These are phyloP conservation scores for Daucus carota DNA, from an alignment of 129 eudicot species.

Conservation along the genomic window DNA sequence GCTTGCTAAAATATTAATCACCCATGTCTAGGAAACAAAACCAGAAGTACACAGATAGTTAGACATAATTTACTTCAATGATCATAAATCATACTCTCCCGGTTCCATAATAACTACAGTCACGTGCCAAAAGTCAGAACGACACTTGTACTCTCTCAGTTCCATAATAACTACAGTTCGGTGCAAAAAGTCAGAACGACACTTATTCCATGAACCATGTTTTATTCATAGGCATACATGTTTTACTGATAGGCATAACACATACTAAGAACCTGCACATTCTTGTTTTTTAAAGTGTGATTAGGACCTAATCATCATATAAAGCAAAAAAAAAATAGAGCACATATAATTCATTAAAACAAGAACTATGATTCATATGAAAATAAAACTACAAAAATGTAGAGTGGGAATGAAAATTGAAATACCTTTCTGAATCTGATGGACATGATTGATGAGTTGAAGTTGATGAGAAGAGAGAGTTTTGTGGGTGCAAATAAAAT, in stretches of 20 bases:
- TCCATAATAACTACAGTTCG: not conserved
- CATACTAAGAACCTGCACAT: not conserved
- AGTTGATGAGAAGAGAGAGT: not conserved
- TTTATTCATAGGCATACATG: not conserved
- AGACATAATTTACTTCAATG: no score
- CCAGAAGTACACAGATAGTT: no score
- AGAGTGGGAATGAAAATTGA: not conserved
- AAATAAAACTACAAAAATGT: no score
- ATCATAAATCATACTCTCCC: not conserved
- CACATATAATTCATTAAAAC: not conserved
- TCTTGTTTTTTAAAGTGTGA: not conserved
- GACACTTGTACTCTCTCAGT: not conserved
- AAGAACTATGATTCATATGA: not conserved
- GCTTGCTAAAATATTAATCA: no score
- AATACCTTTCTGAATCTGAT: slow-evolving; percentile 36
- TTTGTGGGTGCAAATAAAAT: not conserved
- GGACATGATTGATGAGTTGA: slow-evolving; percentile 23
- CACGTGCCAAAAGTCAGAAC: not conserved
- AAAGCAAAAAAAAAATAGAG: not conserved
- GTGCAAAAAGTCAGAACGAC: not conserved
- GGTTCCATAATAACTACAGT: not conserved
- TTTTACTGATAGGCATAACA: not conserved
- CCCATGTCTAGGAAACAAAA: no score
- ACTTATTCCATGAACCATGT: not conserved
- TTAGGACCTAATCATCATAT: not conserved